Evolutionary conservation across 805 yeast species (phyloP), one percentile per base, ranked within the genome.

Genomic region (Cyberlindnera samutprakarnensis): DNA sequence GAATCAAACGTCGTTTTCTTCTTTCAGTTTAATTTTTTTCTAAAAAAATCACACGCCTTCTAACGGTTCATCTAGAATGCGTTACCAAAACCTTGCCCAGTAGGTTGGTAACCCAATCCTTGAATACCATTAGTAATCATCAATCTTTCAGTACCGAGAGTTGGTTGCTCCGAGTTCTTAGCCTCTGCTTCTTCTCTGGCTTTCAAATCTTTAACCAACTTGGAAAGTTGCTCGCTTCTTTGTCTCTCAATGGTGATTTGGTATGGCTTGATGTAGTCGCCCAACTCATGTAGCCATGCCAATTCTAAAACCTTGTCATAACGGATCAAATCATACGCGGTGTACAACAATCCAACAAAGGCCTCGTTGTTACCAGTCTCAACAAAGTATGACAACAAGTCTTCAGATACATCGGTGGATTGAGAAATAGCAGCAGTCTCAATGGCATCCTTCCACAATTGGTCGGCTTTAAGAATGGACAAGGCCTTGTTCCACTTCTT

Each of bases 301-400:
- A 87, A 64, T 59, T 92, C 98, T 45, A 81, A 61, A 14, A 90
- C 95, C 50, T 78, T 78, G 52, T 92, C 98, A 44, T 75, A 76
- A 32, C 75, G 74, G 44, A 92, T 67, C 51, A 79, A 65, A 32
- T 80, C 83, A 58, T 92, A 92, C 51, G 94, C 84, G 6, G 85
- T 66, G 63, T 80, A 92, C 52, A 92, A 69, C 39, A 88, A 73
- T 6, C 95, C 96, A 49, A 87, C 81, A 54, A 86, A 83, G 50
- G 95, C 84, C 66, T 92, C 98, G 60, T 80, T 86, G 64, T 92
- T 92, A 46, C 95, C 97, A 24, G 94, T 85, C 49, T 90, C 96
- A 38, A 92, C 96, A 58, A 92, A 92, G 64, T 90, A 92, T 33
- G 80, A 72, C 56, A 92, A 65, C 43, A 85, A 66, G 38, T 92